These are phyloP conservation scores for Achaetomium macrosporum DNA, from an alignment of 2,329 filamentous ascomycete genomes.

Conservation along the genomic window DNA sequence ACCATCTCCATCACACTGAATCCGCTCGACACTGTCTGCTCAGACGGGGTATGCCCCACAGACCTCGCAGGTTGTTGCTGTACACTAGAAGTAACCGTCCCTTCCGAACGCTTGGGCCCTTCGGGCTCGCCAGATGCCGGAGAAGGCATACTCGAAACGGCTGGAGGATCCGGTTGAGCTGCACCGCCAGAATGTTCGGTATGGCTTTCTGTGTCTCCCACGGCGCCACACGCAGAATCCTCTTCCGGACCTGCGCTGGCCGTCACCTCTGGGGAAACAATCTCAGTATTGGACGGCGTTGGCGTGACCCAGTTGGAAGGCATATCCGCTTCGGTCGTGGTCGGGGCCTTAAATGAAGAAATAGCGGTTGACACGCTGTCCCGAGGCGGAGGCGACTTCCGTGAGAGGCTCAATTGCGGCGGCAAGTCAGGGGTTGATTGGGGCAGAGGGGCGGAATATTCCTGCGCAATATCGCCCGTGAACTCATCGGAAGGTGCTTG, in stretches of 20 bases:
- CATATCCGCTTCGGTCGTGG: background rate
- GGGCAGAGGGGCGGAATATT: constrained; percentile 13
- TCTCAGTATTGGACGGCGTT: background rate
- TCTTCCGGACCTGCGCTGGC: background rate
- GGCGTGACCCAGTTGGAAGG: background rate
- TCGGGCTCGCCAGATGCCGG: too few relatives aligned
- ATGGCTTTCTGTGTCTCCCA: background rate
- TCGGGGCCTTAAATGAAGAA: background rate
- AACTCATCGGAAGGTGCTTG: background rate
- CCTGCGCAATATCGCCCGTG: background rate
- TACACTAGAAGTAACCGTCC: too few relatives aligned
- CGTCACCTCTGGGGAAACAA: background rate
- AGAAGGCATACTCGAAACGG: too few relatives aligned
- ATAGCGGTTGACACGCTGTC: constrained; percentile 1
- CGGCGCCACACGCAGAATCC: too few relatives aligned
- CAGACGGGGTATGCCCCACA: background rate
- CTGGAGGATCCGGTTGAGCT: background rate
- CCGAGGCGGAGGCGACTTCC: constrained; percentile 9
- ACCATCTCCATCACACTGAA: constrained; percentile 2
- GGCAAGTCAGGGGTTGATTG: constrained; percentile 14
- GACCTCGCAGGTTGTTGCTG: background rate
- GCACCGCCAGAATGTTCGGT: background rate
- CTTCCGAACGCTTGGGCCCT: too few relatives aligned
- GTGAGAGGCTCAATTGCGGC: constrained; percentile 15
- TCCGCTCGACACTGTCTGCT: background rate